Conservation (phyloP, 768 basidiomycete species). For the Podaxis carcinomalis region DNA sequence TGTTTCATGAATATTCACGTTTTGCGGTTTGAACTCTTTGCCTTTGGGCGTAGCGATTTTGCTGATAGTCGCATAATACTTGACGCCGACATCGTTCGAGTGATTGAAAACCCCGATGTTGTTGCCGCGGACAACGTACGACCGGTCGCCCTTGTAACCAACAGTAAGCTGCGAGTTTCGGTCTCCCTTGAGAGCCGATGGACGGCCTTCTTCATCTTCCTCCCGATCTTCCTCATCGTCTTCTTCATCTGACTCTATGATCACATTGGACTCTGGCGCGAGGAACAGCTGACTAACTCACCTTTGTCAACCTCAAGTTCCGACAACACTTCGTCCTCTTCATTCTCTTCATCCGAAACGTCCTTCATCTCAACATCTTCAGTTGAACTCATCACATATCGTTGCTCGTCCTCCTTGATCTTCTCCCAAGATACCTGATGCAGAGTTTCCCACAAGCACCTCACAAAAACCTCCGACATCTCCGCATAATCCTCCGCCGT, state of each 20-base stretch:
- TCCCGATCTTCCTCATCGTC: constrained; percentile 40
- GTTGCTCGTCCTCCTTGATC: constrained; percentile 84
- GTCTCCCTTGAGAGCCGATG: constrained; percentile 46
- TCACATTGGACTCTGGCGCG: not conserved
- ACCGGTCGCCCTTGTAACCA: constrained; percentile 93
- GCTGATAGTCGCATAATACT: constrained; percentile 85
- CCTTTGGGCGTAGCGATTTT: constrained; percentile 78
- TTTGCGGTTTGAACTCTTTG: constrained; percentile 78
- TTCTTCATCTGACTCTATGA: constrained; percentile 37
- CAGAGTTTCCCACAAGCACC: constrained; percentile 75
- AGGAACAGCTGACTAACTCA: constrained; percentile 19
- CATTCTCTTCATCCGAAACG: constrained; percentile 67
- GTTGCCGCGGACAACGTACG: constrained; percentile 89
- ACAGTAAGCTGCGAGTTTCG: constrained; percentile 88
- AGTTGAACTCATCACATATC: constrained; percentile 72
- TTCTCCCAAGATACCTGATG: constrained; percentile 76
- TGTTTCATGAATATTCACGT: constrained; percentile 45
- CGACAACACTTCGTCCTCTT: constrained; percentile 71
- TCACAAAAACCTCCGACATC: constrained; percentile 63
- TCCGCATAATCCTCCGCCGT: constrained; percentile 48
- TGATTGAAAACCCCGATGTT: constrained; percentile 90
- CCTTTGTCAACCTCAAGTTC: constrained; percentile 67
- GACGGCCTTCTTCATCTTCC: constrained; percentile 36
- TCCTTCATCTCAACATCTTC: constrained; percentile 92
- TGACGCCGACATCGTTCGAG: constrained; percentile 57